A percentile compares a stretch with the other conserved stretches of the same genome.
Conservation (phyloP, 352 stramenopile genomes). For the Paralagenidium karlingii region DNA sequence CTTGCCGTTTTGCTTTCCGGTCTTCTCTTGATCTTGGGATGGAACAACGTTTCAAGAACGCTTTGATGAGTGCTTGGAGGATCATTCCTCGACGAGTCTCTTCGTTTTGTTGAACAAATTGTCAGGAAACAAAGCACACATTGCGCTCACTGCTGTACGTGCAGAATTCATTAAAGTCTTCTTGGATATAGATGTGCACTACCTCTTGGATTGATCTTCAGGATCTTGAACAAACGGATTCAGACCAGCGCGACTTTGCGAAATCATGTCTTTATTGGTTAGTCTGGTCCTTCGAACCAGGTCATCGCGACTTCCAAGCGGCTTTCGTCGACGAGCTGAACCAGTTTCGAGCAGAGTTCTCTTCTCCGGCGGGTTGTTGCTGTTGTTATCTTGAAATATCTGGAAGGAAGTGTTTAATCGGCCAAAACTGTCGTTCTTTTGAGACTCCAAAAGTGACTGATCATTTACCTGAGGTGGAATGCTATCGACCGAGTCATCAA, state of each 20-base stretch:
- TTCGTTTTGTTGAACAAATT: no score
- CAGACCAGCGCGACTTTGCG: slow-evolving; percentile 30
- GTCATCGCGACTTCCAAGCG: slow-evolving; percentile 52
- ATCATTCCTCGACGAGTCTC: no score
- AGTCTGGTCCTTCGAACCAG: slow-evolving; percentile 32
- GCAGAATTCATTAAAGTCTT: no score
- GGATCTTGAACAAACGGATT: no score
- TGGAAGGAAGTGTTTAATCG: neutral
- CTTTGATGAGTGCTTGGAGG: no score
- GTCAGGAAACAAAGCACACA: no score
- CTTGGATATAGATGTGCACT: no score
- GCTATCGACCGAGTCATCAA: slow-evolving; percentile 68
- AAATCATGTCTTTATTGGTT: slow-evolving; percentile 72
- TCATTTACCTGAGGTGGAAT: slow-evolving; percentile 31
- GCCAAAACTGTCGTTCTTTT: neutral
- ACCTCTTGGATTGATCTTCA: no score
- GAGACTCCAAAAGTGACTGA: slow-evolving; percentile 31
- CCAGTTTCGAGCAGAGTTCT: slow-evolving; percentile 1
- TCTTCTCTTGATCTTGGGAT: no score
- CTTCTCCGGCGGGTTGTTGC: neutral
- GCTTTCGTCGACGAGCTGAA: slow-evolving; percentile 30
- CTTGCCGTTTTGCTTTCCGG: no score
- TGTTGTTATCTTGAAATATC: neutral
- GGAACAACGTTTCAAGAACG: no score
- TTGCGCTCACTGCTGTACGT: no score